Percentiles rank a stretch among this genome's conserved stretches.
Evolutionary conservation across 2,329 filamentous ascomycete genomes (phyloP).

Genomic region (Thielaviopsis populi): DNA sequence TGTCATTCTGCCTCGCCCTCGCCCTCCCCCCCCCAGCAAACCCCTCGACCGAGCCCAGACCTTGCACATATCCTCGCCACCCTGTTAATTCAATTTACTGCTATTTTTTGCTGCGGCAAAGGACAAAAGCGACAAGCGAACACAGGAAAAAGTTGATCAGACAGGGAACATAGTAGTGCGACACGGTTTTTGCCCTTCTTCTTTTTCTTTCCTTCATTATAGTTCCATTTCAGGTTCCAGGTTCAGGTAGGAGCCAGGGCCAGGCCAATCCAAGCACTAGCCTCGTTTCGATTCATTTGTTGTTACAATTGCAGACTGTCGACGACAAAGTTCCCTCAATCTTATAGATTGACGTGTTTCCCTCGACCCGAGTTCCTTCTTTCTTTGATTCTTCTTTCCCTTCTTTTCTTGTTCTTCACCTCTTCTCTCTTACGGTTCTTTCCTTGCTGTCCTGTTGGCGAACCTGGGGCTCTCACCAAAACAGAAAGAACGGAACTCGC

Average conservation of each 20-base stretch:
- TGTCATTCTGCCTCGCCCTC: background rate
- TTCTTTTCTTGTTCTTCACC: conserved; percentile 9
- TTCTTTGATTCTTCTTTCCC: conserved; percentile 4
- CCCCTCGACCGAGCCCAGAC: background rate
- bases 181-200: background rate
- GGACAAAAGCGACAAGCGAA: conserved; percentile 3
- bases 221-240: conserved; percentile 16
- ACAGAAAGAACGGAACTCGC: background rate
- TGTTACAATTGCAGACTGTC: conserved; percentile 8
- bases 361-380: background rate
- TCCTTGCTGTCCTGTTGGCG: background rate
- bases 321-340: conserved; percentile 8
- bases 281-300: conserved; percentile 14
- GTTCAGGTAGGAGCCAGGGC: conserved; percentile 17
- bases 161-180: conserved; percentile 2
- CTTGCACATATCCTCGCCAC: background rate
- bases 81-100: background rate
- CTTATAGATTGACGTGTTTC: conserved; percentile 5
- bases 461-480: background rate
- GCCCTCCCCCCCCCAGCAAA: background rate
- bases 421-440: background rate
- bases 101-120: conserved; percentile 6
- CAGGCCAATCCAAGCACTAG: conserved; percentile 14
- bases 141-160: background rate
- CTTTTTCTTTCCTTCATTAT: background rate